Base-by-base conservation (phyloP, 345 rosid genomes). In the Cardamine occulta region DNA sequence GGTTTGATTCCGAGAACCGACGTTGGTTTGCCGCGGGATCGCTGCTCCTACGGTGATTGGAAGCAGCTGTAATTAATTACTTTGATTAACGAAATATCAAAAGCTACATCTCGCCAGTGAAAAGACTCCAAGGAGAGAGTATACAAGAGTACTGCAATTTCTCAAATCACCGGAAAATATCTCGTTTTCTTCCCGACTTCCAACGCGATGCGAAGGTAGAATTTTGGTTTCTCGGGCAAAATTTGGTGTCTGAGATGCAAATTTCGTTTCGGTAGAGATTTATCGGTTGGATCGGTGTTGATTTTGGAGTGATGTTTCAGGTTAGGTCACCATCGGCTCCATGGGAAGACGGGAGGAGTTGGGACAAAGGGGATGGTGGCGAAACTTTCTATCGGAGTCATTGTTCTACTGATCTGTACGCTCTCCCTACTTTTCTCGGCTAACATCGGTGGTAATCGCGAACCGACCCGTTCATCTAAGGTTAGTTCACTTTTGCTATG, bases 351-450 rank as follows among this genome's bases (percentile, higher is more conserved):
- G 57, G 95, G 85, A n/a, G n/a, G n/a, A 67, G 91, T 81, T 42
- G 89, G 85, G 72, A 52, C 83, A 34, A 93, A 75, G 73, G 96
- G 94, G 54, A 75, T 83, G 79, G 26, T 87, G 29, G 85, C 75
- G 45, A 89, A 91, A 84, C 66, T 93, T 4, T 81, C 89, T 34
- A 73, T 93, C 67, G 91, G 87, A 6, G 89, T 82, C 51, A 48
- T 87, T 8, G 90, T 89, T 42, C 82, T 89, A 69, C 83, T 88
- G 86, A 85, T 89, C 85, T 93, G 96, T 81, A 88, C 93, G 10
- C 84, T 93, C 13, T 88, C 90, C 4, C 59, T 88, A 24, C 83
- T 89, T 58, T 87, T 84, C 73, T 84, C 96, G 10, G 74, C 80
- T 21, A 82, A 89, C 29, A 80, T 79, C 63, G 78, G 81, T 63